phyloP scores from a whole-genome alignment of 2,329 filamentous ascomycete species.

The Aspergillus hortae region DNA sequence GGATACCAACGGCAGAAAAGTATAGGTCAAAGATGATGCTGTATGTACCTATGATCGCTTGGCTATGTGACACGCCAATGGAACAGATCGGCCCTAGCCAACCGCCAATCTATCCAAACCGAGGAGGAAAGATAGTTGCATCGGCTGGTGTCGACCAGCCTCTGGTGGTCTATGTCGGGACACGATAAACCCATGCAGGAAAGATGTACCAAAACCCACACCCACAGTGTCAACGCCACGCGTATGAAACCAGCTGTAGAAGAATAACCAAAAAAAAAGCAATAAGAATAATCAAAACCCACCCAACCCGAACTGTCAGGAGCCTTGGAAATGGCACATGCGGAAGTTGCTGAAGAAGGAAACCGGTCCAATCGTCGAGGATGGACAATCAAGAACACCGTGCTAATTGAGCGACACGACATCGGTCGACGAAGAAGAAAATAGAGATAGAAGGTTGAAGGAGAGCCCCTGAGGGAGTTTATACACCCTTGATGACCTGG shows the following conservation, averaged over 20 bases:
- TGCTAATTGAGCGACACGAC: conserved; percentile 23
- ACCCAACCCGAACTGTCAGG: conserved; percentile 13
- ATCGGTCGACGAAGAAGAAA: too few species aligned
- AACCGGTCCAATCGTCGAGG: not conserved
- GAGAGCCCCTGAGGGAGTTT: conserved; percentile 20
- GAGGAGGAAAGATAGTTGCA: not conserved
- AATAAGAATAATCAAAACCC: conserved; percentile 5
- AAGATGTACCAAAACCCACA: conserved; percentile 1
- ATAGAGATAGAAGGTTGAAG: too few species aligned
- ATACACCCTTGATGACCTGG: conserved; percentile 88
- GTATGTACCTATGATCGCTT: conserved; percentile 17
- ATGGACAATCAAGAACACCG: conserved; percentile 23
- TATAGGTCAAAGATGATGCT: conserved; percentile 12
- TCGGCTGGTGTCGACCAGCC: conserved; percentile 6
- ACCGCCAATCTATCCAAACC: too few species aligned
- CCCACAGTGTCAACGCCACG: conserved; percentile 25
- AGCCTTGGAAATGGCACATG: conserved; percentile 6
- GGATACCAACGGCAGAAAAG: not conserved
- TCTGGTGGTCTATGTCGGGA: conserved; percentile 8
- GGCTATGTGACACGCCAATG: conserved; percentile 18
- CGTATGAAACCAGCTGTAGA: conserved; percentile 13
- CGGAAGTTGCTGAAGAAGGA: conserved; percentile 14
- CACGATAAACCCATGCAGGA: not conserved
- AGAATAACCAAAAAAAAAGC: not conserved
- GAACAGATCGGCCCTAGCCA: conserved; percentile 3